These are phyloP conservation scores for Mycena kentingensis DNA, from an alignment of 768 basidiomycete genomes.

Conservation along the genomic window DNA sequence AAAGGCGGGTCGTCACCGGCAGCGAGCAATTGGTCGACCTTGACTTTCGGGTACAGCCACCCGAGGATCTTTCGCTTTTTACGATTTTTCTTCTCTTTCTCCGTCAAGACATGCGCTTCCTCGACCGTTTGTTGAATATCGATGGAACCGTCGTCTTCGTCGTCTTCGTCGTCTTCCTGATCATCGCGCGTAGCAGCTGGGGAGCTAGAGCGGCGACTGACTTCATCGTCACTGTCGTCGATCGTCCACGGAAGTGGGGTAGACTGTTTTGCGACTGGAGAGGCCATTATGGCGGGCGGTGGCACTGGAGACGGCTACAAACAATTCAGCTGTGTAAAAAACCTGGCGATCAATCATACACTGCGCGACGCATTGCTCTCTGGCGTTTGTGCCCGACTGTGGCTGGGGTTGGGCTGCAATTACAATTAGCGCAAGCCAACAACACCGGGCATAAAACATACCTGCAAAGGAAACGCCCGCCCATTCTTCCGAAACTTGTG, in stretches of 20 bases:
- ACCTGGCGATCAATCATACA: background rate
- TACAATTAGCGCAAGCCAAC: background rate
- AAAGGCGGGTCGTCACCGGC: conserved; percentile 18
- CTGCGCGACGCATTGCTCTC: background rate
- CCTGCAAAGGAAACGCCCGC: conserved; percentile 11
- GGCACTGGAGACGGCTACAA: background rate
- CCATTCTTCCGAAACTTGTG: background rate
- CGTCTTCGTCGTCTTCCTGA: conserved; percentile 13
- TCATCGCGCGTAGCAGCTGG: background rate
- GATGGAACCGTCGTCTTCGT: conserved; percentile 5
- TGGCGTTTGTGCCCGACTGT: background rate
- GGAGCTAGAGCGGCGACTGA: too few relatives aligned
- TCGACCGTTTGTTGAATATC: conserved; percentile 16
- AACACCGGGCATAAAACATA: background rate
- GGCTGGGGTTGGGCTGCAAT: background rate
- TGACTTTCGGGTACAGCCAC: conserved; percentile 57
- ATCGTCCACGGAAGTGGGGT: background rate
- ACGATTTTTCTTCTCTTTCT: conserved; percentile 26
- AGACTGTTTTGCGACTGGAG: background rate
- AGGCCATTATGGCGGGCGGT: background rate
- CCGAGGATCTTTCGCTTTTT: conserved; percentile 41
- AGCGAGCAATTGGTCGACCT: conserved; percentile 44
- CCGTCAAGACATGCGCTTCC: conserved; percentile 25
- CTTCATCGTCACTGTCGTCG: background rate
- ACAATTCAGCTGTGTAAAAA: background rate